phyloP scores from a whole-genome alignment of 805 yeast genomes.

The Saturnispora besseyi region DNA sequence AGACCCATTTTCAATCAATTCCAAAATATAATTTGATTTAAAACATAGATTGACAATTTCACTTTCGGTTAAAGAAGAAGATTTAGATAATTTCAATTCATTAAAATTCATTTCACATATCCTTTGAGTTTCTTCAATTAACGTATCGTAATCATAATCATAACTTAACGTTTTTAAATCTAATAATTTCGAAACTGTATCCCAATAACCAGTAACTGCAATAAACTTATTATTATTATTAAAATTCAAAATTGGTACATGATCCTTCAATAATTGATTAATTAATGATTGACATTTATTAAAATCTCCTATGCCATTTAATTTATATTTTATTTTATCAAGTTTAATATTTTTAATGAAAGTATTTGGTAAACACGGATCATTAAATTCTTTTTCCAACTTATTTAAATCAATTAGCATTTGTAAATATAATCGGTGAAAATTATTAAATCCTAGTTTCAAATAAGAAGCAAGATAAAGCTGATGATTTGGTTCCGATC shows the following conservation, averaged over 20 bases:
- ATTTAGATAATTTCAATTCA: not conserved
- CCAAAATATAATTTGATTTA: slow-evolving; percentile 50
- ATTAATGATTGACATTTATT: slow-evolving; percentile 38
- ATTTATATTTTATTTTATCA: slow-evolving; percentile 14
- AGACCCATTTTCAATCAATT: slow-evolving; percentile 49
- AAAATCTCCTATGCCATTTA: slow-evolving; percentile 47
- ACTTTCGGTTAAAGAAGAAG: slow-evolving; percentile 12
- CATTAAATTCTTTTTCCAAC: slow-evolving; percentile 20
- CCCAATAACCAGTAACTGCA: slow-evolving; percentile 65
- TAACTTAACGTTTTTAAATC: slow-evolving; percentile 11
- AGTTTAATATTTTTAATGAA: slow-evolving; percentile 18
- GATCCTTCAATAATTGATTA: slow-evolving; percentile 26
- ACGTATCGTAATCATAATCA: slow-evolving; percentile 37
- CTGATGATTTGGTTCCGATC: slow-evolving; percentile 18
- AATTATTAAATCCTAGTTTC: slow-evolving; percentile 55
- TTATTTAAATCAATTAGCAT: slow-evolving; percentile 18
- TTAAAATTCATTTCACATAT: slow-evolving; percentile 38
- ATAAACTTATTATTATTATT: slow-evolving; percentile 38
- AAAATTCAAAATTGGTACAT: slow-evolving; percentile 39
- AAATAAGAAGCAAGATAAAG: slow-evolving; percentile 49
- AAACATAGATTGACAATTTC: slow-evolving; percentile 44
- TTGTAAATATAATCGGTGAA: slow-evolving; percentile 38
- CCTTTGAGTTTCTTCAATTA: slow-evolving; percentile 35
- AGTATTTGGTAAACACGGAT: slow-evolving; percentile 53
- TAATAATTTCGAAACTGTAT: slow-evolving; percentile 42